phyloP scores from a whole-genome alignment of 1,284 basidiomycete genomes.

The Leucoagaricus sp. region DNA sequence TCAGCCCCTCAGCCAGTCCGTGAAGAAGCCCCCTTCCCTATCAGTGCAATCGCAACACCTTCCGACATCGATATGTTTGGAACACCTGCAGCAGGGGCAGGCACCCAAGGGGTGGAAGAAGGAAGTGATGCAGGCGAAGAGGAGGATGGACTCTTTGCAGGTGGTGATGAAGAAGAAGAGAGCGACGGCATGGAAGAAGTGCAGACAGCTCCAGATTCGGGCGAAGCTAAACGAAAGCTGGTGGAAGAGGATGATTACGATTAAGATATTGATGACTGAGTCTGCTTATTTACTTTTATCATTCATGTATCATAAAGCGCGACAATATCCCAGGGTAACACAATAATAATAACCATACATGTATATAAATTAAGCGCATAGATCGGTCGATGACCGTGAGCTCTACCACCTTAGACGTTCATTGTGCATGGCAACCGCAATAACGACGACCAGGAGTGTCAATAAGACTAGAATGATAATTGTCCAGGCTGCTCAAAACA shows the following conservation, averaged over 20 bases:
- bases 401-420: constrained; percentile 14
- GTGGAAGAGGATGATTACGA: constrained; percentile 87
- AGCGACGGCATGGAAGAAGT: constrained; percentile 78
- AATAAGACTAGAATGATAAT: constrained; percentile 39
- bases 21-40: constrained; percentile 48
- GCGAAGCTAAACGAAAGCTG: constrained; percentile 74
- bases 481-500: constrained; percentile 40
- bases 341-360: constrained; percentile 13
- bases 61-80: constrained; percentile 69
- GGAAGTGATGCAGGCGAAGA: constrained; percentile 58
- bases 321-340: constrained; percentile 4
- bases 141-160: constrained; percentile 68
- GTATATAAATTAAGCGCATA: constrained; percentile 15
- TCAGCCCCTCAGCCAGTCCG: constrained; percentile 32
- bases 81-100: constrained; percentile 40
- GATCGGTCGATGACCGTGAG: no score
- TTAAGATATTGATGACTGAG: constrained; percentile 28
- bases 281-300: neutral
- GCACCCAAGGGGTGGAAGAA: constrained; percentile 50
- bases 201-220: constrained; percentile 46
- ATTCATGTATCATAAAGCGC: constrained; percentile 16
- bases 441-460: neutral
- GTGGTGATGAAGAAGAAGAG: constrained; percentile 73
- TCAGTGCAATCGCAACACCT: constrained; percentile 60
- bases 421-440: constrained; percentile 8